phyloP scores from a whole-genome alignment of 306 rosid genomes.

The Sesbania bispinosa region DNA sequence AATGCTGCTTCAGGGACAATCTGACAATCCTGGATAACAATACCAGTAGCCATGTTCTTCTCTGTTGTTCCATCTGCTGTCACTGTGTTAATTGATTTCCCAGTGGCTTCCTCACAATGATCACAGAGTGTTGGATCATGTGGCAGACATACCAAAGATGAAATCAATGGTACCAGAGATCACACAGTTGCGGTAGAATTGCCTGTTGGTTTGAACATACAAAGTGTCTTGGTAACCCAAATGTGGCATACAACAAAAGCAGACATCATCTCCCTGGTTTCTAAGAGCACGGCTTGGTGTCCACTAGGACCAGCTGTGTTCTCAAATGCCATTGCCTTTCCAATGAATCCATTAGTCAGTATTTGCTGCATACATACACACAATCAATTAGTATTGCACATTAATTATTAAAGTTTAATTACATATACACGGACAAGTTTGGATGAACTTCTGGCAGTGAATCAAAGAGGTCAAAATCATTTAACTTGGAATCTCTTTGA shows the following conservation, averaged over 20 bases:
- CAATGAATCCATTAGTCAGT: constrained; percentile 37
- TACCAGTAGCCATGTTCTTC: constrained; percentile 14
- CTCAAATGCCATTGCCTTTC: constrained; percentile 46
- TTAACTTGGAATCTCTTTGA: too few species aligned
- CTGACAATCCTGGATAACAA: constrained; percentile 56
- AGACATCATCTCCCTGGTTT: constrained; percentile 43
- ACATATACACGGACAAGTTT: too few species aligned
- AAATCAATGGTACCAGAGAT: constrained; percentile 69
- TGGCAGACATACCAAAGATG: constrained; percentile 51
- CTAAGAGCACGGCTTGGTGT: constrained; percentile 74
- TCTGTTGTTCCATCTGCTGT: constrained; percentile 46
- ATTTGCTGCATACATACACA: constrained; percentile 11
- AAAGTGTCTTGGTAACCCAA: constrained; percentile 64
- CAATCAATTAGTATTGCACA: too few species aligned
- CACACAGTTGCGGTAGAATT: constrained; percentile 67
- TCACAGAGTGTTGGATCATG: constrained; percentile 54
- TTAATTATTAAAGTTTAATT: too few species aligned
- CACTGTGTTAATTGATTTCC: constrained; percentile 42
- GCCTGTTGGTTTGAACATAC: constrained; percentile 51
- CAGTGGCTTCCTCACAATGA: constrained; percentile 48
- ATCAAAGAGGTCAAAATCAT: too few species aligned
- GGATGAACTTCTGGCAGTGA: too few species aligned
- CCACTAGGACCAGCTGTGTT: constrained; percentile 70
- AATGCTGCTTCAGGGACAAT: constrained; percentile 50
- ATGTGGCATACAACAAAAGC: constrained; percentile 49